Evolutionary conservation across 441 rosid species (phyloP).

Genomic region (Cnidoscolus chayamansa): DNA sequence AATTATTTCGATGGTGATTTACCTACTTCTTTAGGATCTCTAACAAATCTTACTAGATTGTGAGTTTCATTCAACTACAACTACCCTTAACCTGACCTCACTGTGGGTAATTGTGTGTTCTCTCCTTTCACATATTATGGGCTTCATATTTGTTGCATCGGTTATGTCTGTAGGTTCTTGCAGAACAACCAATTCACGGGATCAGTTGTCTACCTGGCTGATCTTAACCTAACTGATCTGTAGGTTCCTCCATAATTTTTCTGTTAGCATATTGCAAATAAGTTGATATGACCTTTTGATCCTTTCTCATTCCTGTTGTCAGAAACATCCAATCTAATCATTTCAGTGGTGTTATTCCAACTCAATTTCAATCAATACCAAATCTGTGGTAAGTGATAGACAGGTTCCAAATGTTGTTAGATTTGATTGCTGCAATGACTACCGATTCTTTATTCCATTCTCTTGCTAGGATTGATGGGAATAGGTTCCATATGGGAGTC

Average conservation of each 20-base stretch:
- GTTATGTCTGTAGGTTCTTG: constrained; percentile 53
- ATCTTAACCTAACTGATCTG: constrained; percentile 78
- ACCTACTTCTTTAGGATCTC: constrained; percentile 76
- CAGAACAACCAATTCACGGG: constrained; percentile 87
- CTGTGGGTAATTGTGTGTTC: background rate
- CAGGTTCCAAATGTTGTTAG: constrained; percentile 15
- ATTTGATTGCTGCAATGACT: constrained; percentile 9
- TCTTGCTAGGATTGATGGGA: constrained; percentile 74
- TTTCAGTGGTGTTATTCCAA: constrained; percentile 88
- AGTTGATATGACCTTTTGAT: constrained; percentile 18
- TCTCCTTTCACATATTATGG: constrained; percentile 11
- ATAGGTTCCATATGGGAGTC: constrained; percentile 51
- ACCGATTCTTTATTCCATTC: constrained; percentile 14
- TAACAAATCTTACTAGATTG: constrained; percentile 73
- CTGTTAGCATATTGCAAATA: constrained; percentile 14
- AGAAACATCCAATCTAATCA: constrained; percentile 81
- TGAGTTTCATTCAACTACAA: constrained; percentile 39
- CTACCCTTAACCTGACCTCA: constrained; percentile 3
- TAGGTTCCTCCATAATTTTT: constrained; percentile 35
- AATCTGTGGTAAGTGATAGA: constrained; percentile 62
- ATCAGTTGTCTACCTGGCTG: constrained; percentile 74
- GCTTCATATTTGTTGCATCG: constrained; percentile 11
- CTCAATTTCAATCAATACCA: constrained; percentile 76
- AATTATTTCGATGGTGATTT: constrained; percentile 82
- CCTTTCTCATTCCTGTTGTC: constrained; percentile 30